phyloP scores from a whole-genome alignment of 2,329 filamentous ascomycete genomes.

The Talaromyces islandicus region DNA sequence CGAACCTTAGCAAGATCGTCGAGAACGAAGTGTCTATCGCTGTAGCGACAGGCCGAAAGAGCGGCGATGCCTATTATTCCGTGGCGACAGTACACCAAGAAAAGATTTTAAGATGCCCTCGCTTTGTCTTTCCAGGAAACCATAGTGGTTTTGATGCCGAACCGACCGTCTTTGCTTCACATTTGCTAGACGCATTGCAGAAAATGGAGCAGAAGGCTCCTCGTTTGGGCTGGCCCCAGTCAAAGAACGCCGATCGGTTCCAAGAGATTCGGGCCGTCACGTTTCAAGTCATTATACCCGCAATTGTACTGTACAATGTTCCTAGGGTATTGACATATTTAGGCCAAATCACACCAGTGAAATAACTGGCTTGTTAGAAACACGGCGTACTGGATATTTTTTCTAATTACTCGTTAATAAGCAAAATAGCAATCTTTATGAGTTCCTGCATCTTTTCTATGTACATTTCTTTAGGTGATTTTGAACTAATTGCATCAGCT shows the following conservation, averaged over 20 bases:
- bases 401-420: background rate
- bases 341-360: background rate
- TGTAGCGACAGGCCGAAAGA: background rate
- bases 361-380: background rate
- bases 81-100: background rate
- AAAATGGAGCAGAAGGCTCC: background rate
- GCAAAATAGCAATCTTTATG: background rate
- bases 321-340: background rate
- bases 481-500: background rate
- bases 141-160: background rate
- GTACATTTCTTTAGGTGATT: background rate
- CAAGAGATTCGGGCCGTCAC: background rate
- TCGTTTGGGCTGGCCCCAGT: background rate
- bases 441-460: background rate
- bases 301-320: background rate
- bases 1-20: background rate
- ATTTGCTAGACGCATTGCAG: background rate
- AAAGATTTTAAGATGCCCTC: background rate
- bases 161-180: background rate
- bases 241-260: background rate
- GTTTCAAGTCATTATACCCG: background rate
- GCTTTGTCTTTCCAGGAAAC: background rate
- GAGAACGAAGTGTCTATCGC: background rate
- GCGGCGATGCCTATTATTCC: background rate
- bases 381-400: background rate